These are phyloP conservation scores for Diaporthe eres DNA, from an alignment of 2,329 filamentous ascomycete species.

Conservation along the genomic window DNA sequence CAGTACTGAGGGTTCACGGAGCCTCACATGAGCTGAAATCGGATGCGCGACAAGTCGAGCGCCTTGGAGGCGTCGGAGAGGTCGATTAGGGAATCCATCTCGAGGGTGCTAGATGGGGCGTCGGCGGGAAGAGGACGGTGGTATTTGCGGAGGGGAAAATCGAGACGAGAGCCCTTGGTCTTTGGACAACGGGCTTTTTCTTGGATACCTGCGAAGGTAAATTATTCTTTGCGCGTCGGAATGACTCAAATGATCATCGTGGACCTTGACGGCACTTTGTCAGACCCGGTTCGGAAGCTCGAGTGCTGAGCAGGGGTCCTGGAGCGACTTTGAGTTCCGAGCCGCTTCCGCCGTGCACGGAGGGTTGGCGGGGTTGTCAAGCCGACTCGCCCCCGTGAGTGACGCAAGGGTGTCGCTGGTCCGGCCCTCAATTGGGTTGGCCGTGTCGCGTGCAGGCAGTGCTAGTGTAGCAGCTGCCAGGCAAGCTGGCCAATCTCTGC, in stretches of 20 bases:
- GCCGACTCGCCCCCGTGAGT: constrained; percentile 27
- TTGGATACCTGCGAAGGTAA: not conserved
- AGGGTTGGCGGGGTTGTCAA: constrained; percentile 13
- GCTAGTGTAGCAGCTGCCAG: constrained; percentile 28
- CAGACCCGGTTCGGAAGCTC: constrained; percentile 17
- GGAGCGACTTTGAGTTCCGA: constrained; percentile 4
- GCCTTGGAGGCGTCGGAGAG: constrained; percentile 87
- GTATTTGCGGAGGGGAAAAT: not conserved
- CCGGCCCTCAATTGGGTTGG: constrained; percentile 24
- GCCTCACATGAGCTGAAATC: constrained; percentile 90
- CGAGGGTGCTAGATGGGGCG: constrained; percentile 39
- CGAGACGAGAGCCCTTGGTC: not conserved
- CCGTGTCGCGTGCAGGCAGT: constrained; percentile 22
- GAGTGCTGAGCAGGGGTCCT: constrained; percentile 12
- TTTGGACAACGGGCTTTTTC: not conserved
- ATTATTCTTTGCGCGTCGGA: not conserved
- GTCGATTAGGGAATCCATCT: constrained; percentile 93
- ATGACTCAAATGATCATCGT: constrained; percentile 7
- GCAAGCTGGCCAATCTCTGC: constrained; percentile 33
- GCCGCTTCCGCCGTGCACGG: constrained; percentile 29
- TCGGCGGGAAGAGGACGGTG: not conserved
- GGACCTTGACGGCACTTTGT: constrained; percentile 14
- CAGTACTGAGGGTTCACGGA: not conserved
- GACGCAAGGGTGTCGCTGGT: constrained; percentile 32
- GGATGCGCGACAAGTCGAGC: constrained; percentile 90